Conservation (phyloP, 768 basidiomycete genomes). For the Lentinula raphanica region DNA sequence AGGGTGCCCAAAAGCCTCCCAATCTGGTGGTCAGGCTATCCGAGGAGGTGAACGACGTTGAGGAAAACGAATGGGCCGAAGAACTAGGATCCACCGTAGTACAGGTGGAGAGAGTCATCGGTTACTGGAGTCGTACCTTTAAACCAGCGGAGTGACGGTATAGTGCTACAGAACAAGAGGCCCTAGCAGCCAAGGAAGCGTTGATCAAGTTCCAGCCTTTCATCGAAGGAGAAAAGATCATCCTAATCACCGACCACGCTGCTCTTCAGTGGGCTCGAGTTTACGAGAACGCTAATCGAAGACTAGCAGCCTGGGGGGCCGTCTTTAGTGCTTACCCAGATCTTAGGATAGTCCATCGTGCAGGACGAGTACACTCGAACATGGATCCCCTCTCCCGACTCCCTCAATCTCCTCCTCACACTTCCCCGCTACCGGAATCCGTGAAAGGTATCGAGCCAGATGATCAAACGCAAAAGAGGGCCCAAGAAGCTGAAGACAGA, state of each 20-base stretch:
- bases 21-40: slow-evolving; percentile 8
- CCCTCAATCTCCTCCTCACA: slow-evolving; percentile 2
- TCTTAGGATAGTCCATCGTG: neutral
- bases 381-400: slow-evolving; percentile 2
- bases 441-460: neutral
- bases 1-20: slow-evolving; percentile 7
- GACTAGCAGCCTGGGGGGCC: slow-evolving; percentile 22
- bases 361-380: neutral
- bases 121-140: slow-evolving; percentile 19
- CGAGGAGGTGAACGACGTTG: neutral
- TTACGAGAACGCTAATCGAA: slow-evolving; percentile 13
- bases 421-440: neutral
- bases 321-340: slow-evolving; percentile 22
- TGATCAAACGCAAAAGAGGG: neutral
- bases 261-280: slow-evolving; percentile 11
- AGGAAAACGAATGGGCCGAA: neutral
- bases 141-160: slow-evolving; percentile 19
- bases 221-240: slow-evolving; percentile 21
- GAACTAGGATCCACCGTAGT: slow-evolving; percentile 13
- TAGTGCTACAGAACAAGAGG: slow-evolving; percentile 22
- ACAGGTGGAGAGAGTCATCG: slow-evolving; percentile 19
- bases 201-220: too few relatives aligned
- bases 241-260: slow-evolving; percentile 12
- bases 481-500: neutral
- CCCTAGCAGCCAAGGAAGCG: too few relatives aligned